phyloP scores from a whole-genome alignment of 2,329 filamentous ascomycete species.

The Claviceps arundinis region DNA sequence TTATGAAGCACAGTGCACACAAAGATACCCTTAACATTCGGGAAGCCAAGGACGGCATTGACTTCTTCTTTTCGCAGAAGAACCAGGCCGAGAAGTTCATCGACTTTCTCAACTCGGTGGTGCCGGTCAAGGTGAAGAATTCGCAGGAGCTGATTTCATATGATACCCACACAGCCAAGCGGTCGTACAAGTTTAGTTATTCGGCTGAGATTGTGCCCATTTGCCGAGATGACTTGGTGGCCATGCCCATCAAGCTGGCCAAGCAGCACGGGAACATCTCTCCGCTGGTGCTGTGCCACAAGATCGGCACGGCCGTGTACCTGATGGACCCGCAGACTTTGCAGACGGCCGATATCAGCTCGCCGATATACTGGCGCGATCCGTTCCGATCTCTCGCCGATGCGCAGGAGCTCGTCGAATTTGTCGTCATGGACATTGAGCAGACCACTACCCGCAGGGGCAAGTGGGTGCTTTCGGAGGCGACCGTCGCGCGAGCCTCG shows the following conservation, averaged over 20 bases:
- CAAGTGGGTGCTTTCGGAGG: conserved; percentile 74
- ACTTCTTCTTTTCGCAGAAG: conserved; percentile 83
- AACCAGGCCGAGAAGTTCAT: conserved; percentile 90
- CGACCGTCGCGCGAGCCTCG: conserved; percentile 71
- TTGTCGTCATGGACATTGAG: conserved; percentile 91
- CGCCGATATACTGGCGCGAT: conserved; percentile 76
- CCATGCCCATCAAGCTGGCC: conserved; percentile 76
- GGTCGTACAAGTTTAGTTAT: conserved; percentile 90
- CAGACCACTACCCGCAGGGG: conserved; percentile 61
- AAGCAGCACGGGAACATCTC: conserved; percentile 80
- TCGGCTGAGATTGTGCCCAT: conserved; percentile 84
- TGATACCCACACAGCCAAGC: conserved; percentile 80
- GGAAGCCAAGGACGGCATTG: conserved; percentile 87
- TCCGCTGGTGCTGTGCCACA: conserved; percentile 73
- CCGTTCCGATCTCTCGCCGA: conserved; percentile 80
- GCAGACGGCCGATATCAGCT: conserved; percentile 75
- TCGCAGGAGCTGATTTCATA: conserved; percentile 77
- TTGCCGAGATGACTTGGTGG: conserved; percentile 96
- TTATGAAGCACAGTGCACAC: conserved; percentile 86
- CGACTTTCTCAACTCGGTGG: conserved; percentile 75
- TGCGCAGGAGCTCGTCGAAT: conserved; percentile 74
- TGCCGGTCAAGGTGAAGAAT: conserved; percentile 67
- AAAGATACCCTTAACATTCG: conserved; percentile 96
- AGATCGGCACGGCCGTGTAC: conserved; percentile 80
- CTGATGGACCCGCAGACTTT: conserved; percentile 83